These are phyloP conservation scores for Ampelocalamus luodianensis DNA, from an alignment of 176 grass and related monocot species.

Conservation along the genomic window DNA sequence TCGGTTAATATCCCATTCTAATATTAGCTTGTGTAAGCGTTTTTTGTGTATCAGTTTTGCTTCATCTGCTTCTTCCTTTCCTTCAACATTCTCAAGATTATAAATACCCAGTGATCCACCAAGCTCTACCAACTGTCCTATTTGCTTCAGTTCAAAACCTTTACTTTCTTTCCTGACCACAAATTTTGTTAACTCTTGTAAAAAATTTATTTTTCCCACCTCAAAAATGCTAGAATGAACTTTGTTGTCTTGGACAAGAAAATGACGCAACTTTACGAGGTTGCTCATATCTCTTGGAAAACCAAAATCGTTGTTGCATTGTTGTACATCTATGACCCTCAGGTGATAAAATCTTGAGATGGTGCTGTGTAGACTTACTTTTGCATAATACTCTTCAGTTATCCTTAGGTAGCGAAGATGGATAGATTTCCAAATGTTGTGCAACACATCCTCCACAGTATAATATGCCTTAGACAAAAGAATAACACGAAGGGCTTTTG, in stretches of 20 bases:
- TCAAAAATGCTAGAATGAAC: not conserved
- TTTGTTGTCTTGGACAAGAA: rapidly evolving
- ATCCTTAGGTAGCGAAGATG: slow-evolving; percentile 35
- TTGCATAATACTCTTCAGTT: too few species aligned
- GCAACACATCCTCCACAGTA: not conserved
- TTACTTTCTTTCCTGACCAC: not conserved
- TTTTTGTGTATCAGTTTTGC: not conserved
- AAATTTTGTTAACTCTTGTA: not conserved
- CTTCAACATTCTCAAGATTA: slow-evolving; percentile 7
- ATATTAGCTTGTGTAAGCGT: not conserved
- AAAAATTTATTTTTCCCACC: not conserved
- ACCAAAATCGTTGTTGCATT: rapidly evolving
- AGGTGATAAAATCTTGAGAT: slow-evolving; percentile 6
- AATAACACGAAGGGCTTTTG: not conserved
- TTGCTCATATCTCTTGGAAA: not conserved
- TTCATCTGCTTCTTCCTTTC: not conserved
- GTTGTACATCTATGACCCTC: not conserved
- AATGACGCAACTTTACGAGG: not conserved
- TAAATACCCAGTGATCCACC: not conserved
- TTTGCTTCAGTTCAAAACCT: not conserved
- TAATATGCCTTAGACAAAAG: not conserved
- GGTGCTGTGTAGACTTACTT: not conserved
- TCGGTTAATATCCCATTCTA: not conserved
- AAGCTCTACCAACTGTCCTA: not conserved
- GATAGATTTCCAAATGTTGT: not conserved